Evolutionary conservation across 1,284 basidiomycete species (phyloP), one percentile per base, ranked within the genome.

Genomic region (Cryptococcus sp.): DNA sequence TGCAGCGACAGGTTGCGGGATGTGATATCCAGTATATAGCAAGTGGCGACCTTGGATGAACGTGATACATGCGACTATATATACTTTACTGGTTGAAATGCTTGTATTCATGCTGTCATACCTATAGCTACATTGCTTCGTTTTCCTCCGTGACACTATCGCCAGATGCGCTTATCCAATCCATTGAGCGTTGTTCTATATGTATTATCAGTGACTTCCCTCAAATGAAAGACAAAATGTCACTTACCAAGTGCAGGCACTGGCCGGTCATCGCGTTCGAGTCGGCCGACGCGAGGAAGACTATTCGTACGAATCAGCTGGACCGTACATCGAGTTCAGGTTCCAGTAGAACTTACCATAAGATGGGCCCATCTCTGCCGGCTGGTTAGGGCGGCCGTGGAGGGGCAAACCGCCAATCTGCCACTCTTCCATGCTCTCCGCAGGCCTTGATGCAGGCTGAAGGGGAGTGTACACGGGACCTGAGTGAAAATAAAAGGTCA

Each of bases 341-440:
- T 15, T 16, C 19, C 5, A 6, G 20, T 17, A 39, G 13, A 3
- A 57, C 64, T 58, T 39, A 68, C 70, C 70, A 47, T 83, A 86
- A 1, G 79, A 71, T 7, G 83, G 82, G 5, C 81, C 84, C 49
- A 83, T 75, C 72, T 87, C 85, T 19, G 82, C 83, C 5, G 84
- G 84, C 75, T 84, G 83, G 1, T 80, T 83, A 0, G 83, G 81
- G 17, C 84, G 76, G 23, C 82, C 81, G 61, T 83, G 80, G 3
- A 85, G 71, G 1, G 83, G 83, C 23, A 76, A 52, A 15, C 71
- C 62, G 20, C 83, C 82, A 42, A 84, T 76, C 15, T 79, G 80
- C 58, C 80, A 81, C 17, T 81, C 69, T 49, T 82, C 79, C 83
- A 85, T 85, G 61, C 84, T 78, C 23, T 85, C 83, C 15, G 78